These are phyloP conservation scores for Xylaria sp. DNA, from an alignment of 2,329 filamentous ascomycete genomes.

Conservation along the genomic window DNA sequence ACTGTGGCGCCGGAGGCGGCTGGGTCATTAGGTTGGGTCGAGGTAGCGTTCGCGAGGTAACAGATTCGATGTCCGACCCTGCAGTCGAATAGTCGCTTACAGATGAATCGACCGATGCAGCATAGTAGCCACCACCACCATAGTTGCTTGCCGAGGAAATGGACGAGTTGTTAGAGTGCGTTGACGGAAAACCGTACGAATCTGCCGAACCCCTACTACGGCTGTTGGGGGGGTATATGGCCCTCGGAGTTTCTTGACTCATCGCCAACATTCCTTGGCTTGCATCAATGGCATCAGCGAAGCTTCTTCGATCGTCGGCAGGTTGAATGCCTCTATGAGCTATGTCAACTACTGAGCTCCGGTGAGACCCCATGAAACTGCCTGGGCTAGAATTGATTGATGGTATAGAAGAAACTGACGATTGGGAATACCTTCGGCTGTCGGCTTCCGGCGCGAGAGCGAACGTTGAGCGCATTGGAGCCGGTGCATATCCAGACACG, in stretches of 20 bases:
- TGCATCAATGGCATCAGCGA: slow-evolving; percentile 90
- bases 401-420: slow-evolving; percentile 74
- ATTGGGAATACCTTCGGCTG: slow-evolving; percentile 79
- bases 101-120: slow-evolving; percentile 82
- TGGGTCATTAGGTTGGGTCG: slow-evolving; percentile 73
- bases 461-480: slow-evolving; percentile 69
- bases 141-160: slow-evolving; percentile 84
- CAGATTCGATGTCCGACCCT: slow-evolving; percentile 84
- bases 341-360: slow-evolving; percentile 73
- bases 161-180: slow-evolving; percentile 87
- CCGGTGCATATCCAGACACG: slow-evolving; percentile 75
- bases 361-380: slow-evolving; percentile 57
- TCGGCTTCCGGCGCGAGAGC: slow-evolving; percentile 67
- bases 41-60: slow-evolving; percentile 83
- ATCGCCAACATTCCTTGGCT: slow-evolving; percentile 95
- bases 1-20: slow-evolving; percentile 85
- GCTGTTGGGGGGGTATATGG: slow-evolving; percentile 79
- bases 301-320: slow-evolving; percentile 73
- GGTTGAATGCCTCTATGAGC: slow-evolving; percentile 64
- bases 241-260: slow-evolving; percentile 92
- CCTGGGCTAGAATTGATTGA: slow-evolving; percentile 57
- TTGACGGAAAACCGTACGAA: slow-evolving; percentile 89
- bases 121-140: slow-evolving; percentile 84
- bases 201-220: slow-evolving; percentile 79
- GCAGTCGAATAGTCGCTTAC: slow-evolving; percentile 94